Conservation (phyloP, 345 rosid species). For the Orychophragmus violaceus region DNA sequence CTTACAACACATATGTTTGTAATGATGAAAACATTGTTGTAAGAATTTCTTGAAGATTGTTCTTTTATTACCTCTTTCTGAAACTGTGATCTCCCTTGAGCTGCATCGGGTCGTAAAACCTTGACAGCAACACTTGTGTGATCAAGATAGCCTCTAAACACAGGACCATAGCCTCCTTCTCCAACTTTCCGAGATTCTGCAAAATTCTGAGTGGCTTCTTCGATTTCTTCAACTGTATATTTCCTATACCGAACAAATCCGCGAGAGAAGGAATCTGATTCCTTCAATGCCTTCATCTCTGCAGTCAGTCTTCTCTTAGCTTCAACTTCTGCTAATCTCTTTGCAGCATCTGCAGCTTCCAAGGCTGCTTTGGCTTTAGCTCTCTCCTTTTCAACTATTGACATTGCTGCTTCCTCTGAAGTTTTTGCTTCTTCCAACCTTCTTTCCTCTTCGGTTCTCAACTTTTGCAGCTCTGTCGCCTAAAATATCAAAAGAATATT, state of each 20-base stretch:
- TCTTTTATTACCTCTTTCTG: constrained; percentile 60
- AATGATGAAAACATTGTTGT: neutral
- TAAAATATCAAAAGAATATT: neutral
- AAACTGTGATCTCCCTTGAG: constrained; percentile 86
- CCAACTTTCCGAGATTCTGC: constrained; percentile 53
- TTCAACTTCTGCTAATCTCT: constrained; percentile 58
- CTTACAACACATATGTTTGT: neutral
- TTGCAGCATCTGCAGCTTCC: constrained; percentile 76
- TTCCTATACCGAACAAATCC: constrained; percentile 55
- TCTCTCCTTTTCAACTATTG: constrained; percentile 62
- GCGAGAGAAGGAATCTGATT: constrained; percentile 29
- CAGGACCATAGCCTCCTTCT: constrained; percentile 99
- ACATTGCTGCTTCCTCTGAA: constrained; percentile 69
- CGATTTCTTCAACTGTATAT: constrained; percentile 72
- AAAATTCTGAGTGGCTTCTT: constrained; percentile 62
- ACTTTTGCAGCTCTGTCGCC: constrained; percentile 65
- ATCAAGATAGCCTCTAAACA: constrained; percentile 72
- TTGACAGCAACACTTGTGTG: constrained; percentile 85
- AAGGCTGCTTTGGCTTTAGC: constrained; percentile 54
- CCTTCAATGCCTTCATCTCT: constrained; percentile 47
- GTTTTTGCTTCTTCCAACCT: constrained; percentile 58
- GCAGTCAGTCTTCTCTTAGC: constrained; percentile 43
- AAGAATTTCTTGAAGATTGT: neutral
- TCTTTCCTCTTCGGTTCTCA: constrained; percentile 62
- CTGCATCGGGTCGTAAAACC: constrained; percentile 87